Base-by-base conservation (phyloP, 2,329 filamentous ascomycete species). In the Colletotrichum somersetense region DNA sequence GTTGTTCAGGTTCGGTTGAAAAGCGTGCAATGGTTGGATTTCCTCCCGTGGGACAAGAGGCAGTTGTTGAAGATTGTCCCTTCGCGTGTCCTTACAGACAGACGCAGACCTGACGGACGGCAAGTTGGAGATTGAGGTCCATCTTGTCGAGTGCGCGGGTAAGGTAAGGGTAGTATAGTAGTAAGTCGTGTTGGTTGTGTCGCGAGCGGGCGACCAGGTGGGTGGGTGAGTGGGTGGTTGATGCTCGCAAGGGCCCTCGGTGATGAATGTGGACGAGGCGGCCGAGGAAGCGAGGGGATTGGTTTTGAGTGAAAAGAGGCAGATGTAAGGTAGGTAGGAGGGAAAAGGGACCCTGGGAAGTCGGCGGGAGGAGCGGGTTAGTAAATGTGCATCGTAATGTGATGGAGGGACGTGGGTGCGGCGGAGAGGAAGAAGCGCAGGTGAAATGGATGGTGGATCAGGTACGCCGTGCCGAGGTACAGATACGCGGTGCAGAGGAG, bases 51-150 rank as follows among this genome's bases (percentile, higher is more conserved):
- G 70, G 30, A 69, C 66, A 56, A 69, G 59, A 61, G 55, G 63
- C 58, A 57, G 59, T 70, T 70, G 61, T 70, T 72, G 66, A 72
- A 69, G 18, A 40, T 59, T 38, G 35, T 55, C 58, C 57, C 52
- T 64, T 74, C 59, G 66, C 71, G 66, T 64, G 42, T 56, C 62
- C 23, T 67, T 73, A 74, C 62, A 74, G 58, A 73, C 62, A 66
- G 66, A 62, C 70, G 20, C 62, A 71, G 66, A 74, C 66, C 66
- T 73, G 44, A 65, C 71, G 61, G 62, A 57, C 66, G 73, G 73
- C 73, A 74, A 73, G 72, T 73, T 74, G 72, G 72, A 73, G 35
- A 48, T 72, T 67, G 68, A 67, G 55, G 48, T 73, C 73, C 73
- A 74, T 74, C 73, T 74, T 74, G 72, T 74, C 72, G 70, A 63